Evolutionary conservation across 1,284 basidiomycete species (phyloP), one percentile per base, ranked within the genome.

Genomic region (Sanghuangporus sanghuang): DNA sequence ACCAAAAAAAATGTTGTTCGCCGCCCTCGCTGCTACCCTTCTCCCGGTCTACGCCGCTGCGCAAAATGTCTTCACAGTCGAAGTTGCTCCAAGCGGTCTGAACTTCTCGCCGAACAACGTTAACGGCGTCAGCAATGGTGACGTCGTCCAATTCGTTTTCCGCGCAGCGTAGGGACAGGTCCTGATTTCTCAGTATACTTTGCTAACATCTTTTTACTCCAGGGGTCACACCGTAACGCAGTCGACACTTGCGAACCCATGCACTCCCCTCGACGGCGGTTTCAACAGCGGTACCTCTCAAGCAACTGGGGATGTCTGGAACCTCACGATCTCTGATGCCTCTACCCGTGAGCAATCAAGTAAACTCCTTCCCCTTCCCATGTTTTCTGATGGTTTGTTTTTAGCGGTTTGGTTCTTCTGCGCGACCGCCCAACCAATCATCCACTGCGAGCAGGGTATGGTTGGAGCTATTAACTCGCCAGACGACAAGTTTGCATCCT

Each of bases 391-490:
- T 36, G 38, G 12, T n/a, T 38, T 35, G 6, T n/a, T 38, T 38
- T 8, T 23, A 61, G 65, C 66, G 23, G 61, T 68, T 44, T 68
- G 61, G 59, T 68, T 48, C 61, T 68, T 68, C 63, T 68, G 67
- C 48, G 63, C 67, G 32, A 63, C 54, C 32, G 35, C 61, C 12
- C 46, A 6, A 4, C 65, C 67, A 4, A 14, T 35, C 0, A 36
- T 64, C 16, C 67, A 68, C 62, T 68, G 67, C 49, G 27, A 57
- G 18, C 32, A 38, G 5, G 67, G 66, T 5, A 68, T 68, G 67
- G 67, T 68, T 46, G 67, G 65, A 21, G 62, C 65, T 11, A 61
- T 66, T 40, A 63, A 63, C 50, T 27, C 65, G n/a, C 44, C 36
- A 14, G 18, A 39, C 7, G 59, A 23, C 11, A 38, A 21, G 4